phyloP scores from a whole-genome alignment of 176 grass and related monocot species.

The Otatea glauca region DNA sequence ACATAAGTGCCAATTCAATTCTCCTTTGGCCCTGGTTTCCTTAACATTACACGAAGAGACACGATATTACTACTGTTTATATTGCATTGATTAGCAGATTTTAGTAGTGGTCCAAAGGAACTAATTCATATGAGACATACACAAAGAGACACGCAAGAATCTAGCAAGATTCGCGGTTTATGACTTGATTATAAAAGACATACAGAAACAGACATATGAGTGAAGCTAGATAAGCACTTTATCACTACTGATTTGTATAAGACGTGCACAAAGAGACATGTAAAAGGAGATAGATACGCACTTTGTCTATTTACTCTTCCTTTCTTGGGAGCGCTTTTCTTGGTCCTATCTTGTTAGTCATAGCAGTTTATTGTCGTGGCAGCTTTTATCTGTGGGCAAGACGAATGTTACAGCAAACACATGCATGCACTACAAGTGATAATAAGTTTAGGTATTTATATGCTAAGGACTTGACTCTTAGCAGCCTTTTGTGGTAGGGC shows the following conservation, averaged over 20 bases:
- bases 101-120: slow-evolving; percentile 42
- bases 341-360: slow-evolving; percentile 25
- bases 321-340: neutral
- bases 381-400: slow-evolving; percentile 36
- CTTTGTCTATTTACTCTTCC: slow-evolving; percentile 17
- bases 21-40: slow-evolving; percentile 12
- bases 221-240: slow-evolving; percentile 51
- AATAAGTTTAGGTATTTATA: neutral
- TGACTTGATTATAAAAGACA: slow-evolving; percentile 42
- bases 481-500: neutral
- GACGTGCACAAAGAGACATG: slow-evolving; percentile 43
- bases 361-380: slow-evolving; percentile 43
- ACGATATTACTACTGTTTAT: neutral
- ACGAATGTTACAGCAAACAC: slow-evolving; percentile 10
- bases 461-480: slow-evolving; percentile 16
- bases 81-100: slow-evolving; percentile 34
- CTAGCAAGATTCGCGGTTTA: slow-evolving; percentile 1
- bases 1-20: slow-evolving; percentile 13
- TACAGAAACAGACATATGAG: slow-evolving; percentile 40
- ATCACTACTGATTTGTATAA: slow-evolving; percentile 24
- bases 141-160: slow-evolving; percentile 37
- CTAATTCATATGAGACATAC: slow-evolving; percentile 45
- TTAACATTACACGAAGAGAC: neutral
- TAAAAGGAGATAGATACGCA: neutral
- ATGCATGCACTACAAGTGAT: neutral